These are phyloP conservation scores for Phytophthora hybrid DNA, from an alignment of 352 stramenopile genomes.

Conservation along the genomic window DNA sequence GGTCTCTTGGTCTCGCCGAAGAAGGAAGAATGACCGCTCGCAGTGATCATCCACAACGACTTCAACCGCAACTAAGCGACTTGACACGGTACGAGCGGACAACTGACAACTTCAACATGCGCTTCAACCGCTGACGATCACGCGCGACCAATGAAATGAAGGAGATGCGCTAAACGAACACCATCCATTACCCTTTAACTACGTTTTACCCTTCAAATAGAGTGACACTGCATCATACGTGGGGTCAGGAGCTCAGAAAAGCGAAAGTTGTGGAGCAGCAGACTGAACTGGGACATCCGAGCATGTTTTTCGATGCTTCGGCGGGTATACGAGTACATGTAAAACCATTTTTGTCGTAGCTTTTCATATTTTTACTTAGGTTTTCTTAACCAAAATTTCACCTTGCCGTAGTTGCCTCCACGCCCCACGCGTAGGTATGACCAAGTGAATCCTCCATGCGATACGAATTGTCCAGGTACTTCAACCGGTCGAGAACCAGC, in stretches of 20 bases:
- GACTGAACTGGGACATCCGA: too few relatives aligned
- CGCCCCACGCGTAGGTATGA: slow-evolving; percentile 37
- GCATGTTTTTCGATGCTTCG: too few relatives aligned
- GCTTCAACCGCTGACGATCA: slow-evolving; percentile 8
- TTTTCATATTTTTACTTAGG: too few relatives aligned
- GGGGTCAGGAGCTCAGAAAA: not conserved
- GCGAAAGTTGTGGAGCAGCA: too few relatives aligned
- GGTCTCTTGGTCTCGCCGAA: slow-evolving; percentile 1
- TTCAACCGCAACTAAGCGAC: slow-evolving; percentile 24
- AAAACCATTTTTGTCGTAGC: not conserved
- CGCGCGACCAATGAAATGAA: slow-evolving; percentile 6
- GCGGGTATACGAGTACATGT: not conserved
- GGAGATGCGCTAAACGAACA: not conserved
- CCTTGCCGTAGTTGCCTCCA: slow-evolving; percentile 1
- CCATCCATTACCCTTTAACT: not conserved
- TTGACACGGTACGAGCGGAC: not conserved
- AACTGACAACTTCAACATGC: slow-evolving; percentile 2
- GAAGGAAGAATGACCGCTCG: slow-evolving; percentile 15
- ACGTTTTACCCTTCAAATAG: not conserved
- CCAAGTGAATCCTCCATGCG: slow-evolving; percentile 23
- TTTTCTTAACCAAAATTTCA: not conserved
- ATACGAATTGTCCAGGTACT: slow-evolving; percentile 37
- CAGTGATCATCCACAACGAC: slow-evolving; percentile 10
- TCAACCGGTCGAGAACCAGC: slow-evolving; percentile 22
- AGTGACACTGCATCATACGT: not conserved